Evolutionary conservation across 2,329 filamentous ascomycete genomes (phyloP).

Genomic region (Aspergillus viridinutans): DNA sequence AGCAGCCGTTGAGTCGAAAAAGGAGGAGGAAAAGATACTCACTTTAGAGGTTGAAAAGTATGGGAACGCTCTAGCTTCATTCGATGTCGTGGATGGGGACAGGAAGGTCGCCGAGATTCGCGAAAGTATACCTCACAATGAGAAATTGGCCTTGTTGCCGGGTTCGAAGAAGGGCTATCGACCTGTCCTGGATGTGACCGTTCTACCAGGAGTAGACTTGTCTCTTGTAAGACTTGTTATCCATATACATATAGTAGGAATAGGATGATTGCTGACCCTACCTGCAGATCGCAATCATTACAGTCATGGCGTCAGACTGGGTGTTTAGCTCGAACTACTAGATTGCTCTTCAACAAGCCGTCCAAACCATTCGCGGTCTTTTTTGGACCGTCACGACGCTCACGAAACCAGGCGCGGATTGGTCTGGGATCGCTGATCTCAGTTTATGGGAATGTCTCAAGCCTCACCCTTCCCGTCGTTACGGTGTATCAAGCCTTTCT

Average conservation of each 20-base stretch:
- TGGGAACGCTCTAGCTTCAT: conserved; percentile 13
- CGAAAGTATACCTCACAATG: conserved; percentile 17
- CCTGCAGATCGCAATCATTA: conserved; percentile 14
- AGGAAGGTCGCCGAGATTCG: conserved; percentile 15
- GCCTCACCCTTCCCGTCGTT: background rate
- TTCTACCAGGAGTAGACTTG: conserved; percentile 22
- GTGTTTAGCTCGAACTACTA: conserved; percentile 15
- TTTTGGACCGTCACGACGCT: background rate
- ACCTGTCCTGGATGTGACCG: conserved; percentile 21
- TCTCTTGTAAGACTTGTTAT: conserved; percentile 18
- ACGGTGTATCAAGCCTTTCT: background rate
- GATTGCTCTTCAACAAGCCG: background rate
- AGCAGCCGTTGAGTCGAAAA: conserved; percentile 13
- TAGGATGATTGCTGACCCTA: background rate
- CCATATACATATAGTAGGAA: background rate
- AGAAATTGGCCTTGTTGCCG: conserved; percentile 12
- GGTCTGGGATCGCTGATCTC: background rate
- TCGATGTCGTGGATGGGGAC: conserved; percentile 21
- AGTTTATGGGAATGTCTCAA: background rate
- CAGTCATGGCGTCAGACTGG: conserved; percentile 18
- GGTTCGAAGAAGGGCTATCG: conserved; percentile 17
- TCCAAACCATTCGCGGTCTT: background rate
- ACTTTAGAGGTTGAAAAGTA: conserved; percentile 15
- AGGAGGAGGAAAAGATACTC: conserved; percentile 14
- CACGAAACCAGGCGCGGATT: background rate